A percentile compares a stretch with the other conserved stretches of the same genome.
Evolutionary conservation across 2,329 filamentous ascomycete genomes (phyloP).

Genomic region (Aspergillus pseudoviridinutans): DNA sequence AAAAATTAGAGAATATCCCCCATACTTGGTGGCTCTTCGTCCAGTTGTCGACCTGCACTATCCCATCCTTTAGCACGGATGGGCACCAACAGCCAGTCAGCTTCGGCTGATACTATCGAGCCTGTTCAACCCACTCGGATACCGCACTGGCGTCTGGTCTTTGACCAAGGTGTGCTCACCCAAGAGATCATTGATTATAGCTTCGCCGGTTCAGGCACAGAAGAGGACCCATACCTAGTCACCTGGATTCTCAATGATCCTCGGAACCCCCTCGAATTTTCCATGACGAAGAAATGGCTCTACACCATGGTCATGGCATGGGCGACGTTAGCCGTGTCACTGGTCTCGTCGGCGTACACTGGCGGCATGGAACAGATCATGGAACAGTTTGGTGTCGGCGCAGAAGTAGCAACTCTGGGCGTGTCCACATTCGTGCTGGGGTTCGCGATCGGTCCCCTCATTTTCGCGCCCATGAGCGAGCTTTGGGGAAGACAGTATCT

Average conservation of each 20-base stretch:
- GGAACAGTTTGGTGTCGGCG: conserved; percentile 30
- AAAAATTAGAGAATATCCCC: neutral
- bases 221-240: conserved; percentile 64
- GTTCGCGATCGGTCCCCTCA: conserved; percentile 44
- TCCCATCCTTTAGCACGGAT: neutral
- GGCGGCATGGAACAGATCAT: conserved; percentile 37
- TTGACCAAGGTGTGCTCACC: conserved; percentile 57
- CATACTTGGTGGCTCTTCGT: neutral
- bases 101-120: conserved; percentile 1
- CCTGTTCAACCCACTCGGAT: conserved; percentile 10
- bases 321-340: conserved; percentile 40
- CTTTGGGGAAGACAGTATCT: conserved; percentile 35
- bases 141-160: conserved; percentile 49
- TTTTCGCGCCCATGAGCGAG: conserved; percentile 42
- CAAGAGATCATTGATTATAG: conserved; percentile 52
- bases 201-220: conserved; percentile 61
- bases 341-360: conserved; percentile 42
- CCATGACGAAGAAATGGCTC: conserved; percentile 35
- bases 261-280: conserved; percentile 41
- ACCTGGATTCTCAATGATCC: conserved; percentile 64
- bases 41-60: neutral
- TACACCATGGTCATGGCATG: conserved; percentile 37
- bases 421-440: conserved; percentile 46
- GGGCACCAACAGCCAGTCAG: neutral
- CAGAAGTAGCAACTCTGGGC: conserved; percentile 40